phyloP scores from a whole-genome alignment of 371 early-diverging fungal genomes.

The Actinomortierella ambigua region DNA sequence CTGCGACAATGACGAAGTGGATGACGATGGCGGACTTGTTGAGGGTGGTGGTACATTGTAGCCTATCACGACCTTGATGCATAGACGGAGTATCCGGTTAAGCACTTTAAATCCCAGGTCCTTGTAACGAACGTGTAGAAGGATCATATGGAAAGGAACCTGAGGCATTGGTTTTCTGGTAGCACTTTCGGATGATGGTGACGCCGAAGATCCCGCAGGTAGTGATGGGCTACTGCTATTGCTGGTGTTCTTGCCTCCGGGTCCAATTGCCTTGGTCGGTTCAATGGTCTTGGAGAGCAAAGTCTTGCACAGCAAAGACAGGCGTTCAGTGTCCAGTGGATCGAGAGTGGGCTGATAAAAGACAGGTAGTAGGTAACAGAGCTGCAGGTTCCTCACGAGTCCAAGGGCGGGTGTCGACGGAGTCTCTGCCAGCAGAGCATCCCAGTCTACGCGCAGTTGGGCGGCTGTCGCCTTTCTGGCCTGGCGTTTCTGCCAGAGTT shows the following conservation, averaged over 20 bases:
- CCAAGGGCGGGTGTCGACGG: conserved; percentile 26
- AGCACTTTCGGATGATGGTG: neutral
- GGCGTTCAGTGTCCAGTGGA: conserved; percentile 16
- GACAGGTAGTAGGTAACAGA: conserved; percentile 15
- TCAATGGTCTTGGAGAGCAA: conserved; percentile 30
- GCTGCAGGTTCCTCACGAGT: conserved; percentile 29
- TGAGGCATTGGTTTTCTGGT: conserved; percentile 21
- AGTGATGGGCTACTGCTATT: conserved; percentile 7
- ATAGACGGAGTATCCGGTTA: conserved; percentile 14
- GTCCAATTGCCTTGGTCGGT: conserved; percentile 2
- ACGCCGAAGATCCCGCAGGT: neutral
- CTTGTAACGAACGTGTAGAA: conserved; percentile 29
- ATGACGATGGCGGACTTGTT: no score
- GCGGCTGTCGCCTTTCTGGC: conserved; percentile 4
- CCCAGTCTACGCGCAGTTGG: conserved; percentile 37
- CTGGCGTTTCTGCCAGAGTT: conserved; percentile 9
- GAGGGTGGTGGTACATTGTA: neutral
- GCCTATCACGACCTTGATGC: conserved; percentile 16
- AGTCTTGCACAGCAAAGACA: conserved; percentile 29
- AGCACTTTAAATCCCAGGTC: conserved; percentile 11
- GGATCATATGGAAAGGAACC: conserved; percentile 39
- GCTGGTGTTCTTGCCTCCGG: conserved; percentile 5
- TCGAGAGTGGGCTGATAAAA: conserved; percentile 20
- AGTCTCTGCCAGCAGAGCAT: conserved; percentile 8
- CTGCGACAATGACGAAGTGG: no score